phyloP scores from a whole-genome alignment of 192 early-diverging fungal species.

The Linnemannia exigua region DNA sequence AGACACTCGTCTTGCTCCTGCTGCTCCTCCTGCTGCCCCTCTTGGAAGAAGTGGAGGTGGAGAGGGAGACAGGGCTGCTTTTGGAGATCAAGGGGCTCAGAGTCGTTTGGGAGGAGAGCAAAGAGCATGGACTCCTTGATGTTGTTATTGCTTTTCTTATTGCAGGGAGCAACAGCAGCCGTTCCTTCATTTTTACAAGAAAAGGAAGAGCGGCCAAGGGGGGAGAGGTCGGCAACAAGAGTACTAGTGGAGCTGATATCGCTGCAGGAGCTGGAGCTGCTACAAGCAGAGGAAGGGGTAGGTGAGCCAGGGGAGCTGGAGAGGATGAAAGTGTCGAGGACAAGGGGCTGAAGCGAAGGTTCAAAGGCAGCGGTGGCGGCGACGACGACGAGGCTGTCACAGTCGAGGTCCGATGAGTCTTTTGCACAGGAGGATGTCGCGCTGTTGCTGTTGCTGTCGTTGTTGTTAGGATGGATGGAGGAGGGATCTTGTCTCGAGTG shows the following conservation, averaged over 20 bases:
- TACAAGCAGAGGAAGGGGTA: conserved; percentile 1
- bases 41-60: not conserved
- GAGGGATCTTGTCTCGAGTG: conserved; percentile 24
- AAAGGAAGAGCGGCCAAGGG: not conserved
- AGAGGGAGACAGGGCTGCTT: conserved; percentile 13
- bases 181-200: not conserved
- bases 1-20: not conserved
- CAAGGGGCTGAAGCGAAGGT: not conserved
- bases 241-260: conserved; percentile 7
- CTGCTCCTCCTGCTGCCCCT: not conserved
- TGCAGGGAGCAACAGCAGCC: not conserved
- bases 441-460: not conserved
- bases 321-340: conserved; percentile 10
- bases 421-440: not conserved
- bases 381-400: conserved; percentile 6
- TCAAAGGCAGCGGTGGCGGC: not conserved
- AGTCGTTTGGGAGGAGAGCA: conserved; percentile 9
- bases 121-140: not conserved
- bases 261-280: conserved; percentile 5
- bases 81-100: conserved; percentile 35
- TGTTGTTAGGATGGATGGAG: not conserved
- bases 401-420: conserved; percentile 1
- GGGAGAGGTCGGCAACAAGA: not conserved
- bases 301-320: conserved; percentile 7
- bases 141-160: not conserved